Percentiles rank a stretch among this genome's conserved stretches.
These are phyloP conservation scores for Capillidium heterosporum DNA, from an alignment of 371 early-diverging fungal genomes.

Conservation along the genomic window DNA sequence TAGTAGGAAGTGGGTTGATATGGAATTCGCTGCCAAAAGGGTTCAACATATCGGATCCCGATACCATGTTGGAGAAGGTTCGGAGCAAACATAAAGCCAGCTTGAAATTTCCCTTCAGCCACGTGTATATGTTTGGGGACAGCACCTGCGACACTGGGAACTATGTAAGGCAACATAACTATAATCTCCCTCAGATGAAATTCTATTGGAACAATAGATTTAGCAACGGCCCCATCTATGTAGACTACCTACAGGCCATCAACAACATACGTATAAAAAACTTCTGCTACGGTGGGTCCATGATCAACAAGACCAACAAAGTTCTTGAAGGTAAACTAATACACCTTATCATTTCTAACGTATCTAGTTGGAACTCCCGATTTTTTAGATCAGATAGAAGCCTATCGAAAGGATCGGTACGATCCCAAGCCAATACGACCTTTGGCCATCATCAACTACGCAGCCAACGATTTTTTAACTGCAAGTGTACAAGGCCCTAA, in stretches of 20 bases:
- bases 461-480: neutral
- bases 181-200: neutral
- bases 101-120: neutral
- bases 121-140: conserved; percentile 5
- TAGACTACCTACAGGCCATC: conserved; percentile 5
- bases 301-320: neutral
- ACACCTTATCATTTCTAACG: too few species aligned
- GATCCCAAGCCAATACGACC: neutral
- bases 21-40: neutral
- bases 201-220: conserved; percentile 12
- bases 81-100: too few species aligned
- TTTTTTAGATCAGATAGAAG: neutral
- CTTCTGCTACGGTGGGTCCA: neutral
- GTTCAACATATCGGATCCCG: neutral
- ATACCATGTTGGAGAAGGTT: neutral
- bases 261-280: neutral
- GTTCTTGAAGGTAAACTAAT: neutral
- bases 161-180: neutral
- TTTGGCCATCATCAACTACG: neutral
- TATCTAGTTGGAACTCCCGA: neutral
- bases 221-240: conserved; percentile 15
- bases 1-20: neutral
- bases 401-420: neutral
- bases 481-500: neutral
- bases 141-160: conserved; percentile 6